A percentile compares a stretch with the other conserved stretches of the same genome.
phyloP scores from a whole-genome alignment of 2,329 filamentous ascomycete species.

The Trichoderma koningiopsis region DNA sequence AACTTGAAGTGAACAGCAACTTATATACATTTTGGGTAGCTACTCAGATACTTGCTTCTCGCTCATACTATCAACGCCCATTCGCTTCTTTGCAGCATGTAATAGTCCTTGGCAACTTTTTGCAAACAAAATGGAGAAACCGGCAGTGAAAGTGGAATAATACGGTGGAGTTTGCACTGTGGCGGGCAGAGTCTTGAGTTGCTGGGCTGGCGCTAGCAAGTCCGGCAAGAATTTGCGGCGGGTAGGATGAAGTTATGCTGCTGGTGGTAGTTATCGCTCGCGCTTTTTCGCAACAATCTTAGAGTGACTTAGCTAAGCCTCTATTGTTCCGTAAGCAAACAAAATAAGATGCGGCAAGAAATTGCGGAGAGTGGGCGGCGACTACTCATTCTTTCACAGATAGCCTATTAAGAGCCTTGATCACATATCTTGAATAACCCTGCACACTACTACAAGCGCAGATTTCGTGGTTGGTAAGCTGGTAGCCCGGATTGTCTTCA shows the following conservation, averaged over 20 bases:
- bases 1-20: not conserved
- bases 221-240: conserved; percentile 2
- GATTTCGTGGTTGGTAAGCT: not conserved
- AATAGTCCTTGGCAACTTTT: conserved; percentile 1
- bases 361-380: not conserved
- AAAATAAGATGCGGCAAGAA: not conserved
- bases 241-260: not conserved
- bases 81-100: not conserved
- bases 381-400: not conserved
- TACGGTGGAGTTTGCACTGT: not conserved
- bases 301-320: not conserved
- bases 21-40: not conserved
- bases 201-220: not conserved
- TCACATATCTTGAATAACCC: not conserved
- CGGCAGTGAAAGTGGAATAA: not conserved
- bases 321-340: not conserved
- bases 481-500: not conserved
- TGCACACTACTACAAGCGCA: not conserved
- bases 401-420: not conserved
- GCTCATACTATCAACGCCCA: not conserved
- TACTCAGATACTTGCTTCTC: not conserved
- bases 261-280: not conserved
- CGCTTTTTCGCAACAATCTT: not conserved
- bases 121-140: not conserved
- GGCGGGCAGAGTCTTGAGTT: not conserved